Base-by-base conservation (phyloP, 208 protist genomes). In the Acanthamoeba healyi region DNA sequence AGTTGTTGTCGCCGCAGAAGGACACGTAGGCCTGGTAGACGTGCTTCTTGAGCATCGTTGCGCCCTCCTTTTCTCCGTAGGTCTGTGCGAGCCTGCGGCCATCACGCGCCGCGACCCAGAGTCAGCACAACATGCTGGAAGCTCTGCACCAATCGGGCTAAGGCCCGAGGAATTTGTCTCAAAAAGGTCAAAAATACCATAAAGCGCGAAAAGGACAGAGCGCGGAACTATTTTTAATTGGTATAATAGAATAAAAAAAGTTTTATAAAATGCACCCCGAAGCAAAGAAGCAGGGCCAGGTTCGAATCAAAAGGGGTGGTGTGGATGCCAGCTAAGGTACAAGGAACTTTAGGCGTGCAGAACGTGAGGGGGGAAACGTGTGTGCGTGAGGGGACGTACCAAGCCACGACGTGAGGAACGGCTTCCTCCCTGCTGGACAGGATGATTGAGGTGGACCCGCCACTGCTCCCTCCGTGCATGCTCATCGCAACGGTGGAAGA, bases 371-470 rank as follows among this genome's bases (percentile, higher is more conserved):
- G 49, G 49, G 10, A 54, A 54, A 15, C 6, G 49, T 6, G 49
- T 19, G 6, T 6, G 10, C 15, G 49, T 6, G 49, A 54, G 61
- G 61, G 61, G 22, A 79, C 42, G n/a, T 46, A 79, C 70, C 70
- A 79, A n/a, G 70, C 7, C 3, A 79, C 26, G n/a, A 79, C 26
- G 38, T 79, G 70, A 79, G 70, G 70, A 5, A 79, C 70, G 34
- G 70, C 70, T 17, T 79, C 70, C 36, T 79, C 70, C 42, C 70
- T 5, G 38, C 70, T 79, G 34, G 70, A 79, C 70, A 79, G 24
- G 24, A 79, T 38, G 70, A 79, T 79, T 12, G 70, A 5, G 5
- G 70, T 10, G 24, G 29, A 29, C 15, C 24, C n/a, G 58, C 58
- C n/a, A 32, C 58, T 67, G 15, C n/a, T 34, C 61, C 61, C 61